These are phyloP conservation scores for Madurella fahalii DNA, from an alignment of 2,329 filamentous ascomycete genomes.

Conservation along the genomic window DNA sequence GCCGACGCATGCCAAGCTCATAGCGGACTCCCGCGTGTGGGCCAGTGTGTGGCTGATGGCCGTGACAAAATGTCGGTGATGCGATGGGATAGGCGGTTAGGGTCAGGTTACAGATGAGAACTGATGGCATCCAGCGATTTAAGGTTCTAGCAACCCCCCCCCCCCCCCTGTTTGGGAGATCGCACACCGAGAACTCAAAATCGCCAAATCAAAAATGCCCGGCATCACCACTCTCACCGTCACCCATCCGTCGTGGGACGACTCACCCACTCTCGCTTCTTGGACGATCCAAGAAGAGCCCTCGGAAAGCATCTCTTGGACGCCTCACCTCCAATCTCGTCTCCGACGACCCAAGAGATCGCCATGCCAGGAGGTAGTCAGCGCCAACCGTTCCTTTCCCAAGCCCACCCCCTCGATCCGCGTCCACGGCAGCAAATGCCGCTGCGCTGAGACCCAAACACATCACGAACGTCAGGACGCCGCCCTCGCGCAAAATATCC, in stretches of 20 bases:
- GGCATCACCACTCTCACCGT: constrained; percentile 1
- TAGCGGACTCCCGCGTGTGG: neutral
- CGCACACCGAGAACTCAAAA: neutral
- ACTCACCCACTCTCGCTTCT: constrained; percentile 1
- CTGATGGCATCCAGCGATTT: too few relatives aligned
- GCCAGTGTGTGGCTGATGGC: neutral
- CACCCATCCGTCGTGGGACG: constrained; percentile 1
- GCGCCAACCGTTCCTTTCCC: constrained; percentile 9
- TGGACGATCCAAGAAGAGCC: constrained; percentile 8
- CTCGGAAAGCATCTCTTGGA: constrained; percentile 7
- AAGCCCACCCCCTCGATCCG: constrained; percentile 14
- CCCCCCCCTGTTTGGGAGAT: too few relatives aligned
- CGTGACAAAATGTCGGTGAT: constrained; percentile 1
- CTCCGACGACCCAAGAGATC: constrained; percentile 8
- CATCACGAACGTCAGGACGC: constrained; percentile 11
- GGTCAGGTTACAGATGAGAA: too few relatives aligned
- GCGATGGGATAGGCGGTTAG: too few relatives aligned
- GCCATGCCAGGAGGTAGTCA: constrained; percentile 21
- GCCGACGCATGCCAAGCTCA: constrained; percentile 11
- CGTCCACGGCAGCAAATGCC: constrained; percentile 20
- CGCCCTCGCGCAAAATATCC: constrained; percentile 13
- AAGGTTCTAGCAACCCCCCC: too few relatives aligned
- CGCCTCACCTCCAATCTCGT: constrained; percentile 3
- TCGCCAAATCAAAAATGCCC: neutral
- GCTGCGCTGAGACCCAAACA: constrained; percentile 9